Evolutionary conservation across 495 filamentous ascomycete species (phyloP), one percentile per base, ranked within the genome.

Genomic region (Amorphotheca resinae): DNA sequence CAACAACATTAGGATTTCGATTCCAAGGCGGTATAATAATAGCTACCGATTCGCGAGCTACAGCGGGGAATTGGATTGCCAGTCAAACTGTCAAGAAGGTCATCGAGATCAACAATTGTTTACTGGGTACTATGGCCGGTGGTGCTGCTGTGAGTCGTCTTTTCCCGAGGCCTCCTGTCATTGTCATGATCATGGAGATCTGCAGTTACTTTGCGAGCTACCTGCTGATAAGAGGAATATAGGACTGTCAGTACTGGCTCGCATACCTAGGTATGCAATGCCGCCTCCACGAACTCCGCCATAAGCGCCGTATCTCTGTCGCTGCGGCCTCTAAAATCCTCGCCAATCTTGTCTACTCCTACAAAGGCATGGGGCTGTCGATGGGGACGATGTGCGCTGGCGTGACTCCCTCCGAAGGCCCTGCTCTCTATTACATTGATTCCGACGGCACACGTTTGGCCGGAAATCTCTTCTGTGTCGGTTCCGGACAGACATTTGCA

Each of bases 321-420:
- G 91, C 91, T 26, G 91, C 91, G 20, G 91, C 91, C 33, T 93
- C 84, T 47, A 98, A 98, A 74, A 96, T 98, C 57, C 84, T 98
- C 40, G 83, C 91, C 57, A 98, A 98, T 68, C 74, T 98, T 51
- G 87, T 94, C 54, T 98, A 96, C 72, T 75, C 77, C 45, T 98
- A 98, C 76, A 98, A 98, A 68, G 88, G 88, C 55, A 89, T 88
- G 79, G 91, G 91, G 22, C 65, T 98, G 53, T 87, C 82, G 55
- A 96, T 98, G 91, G 91, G 91, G 44, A 98, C 91, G 45, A 98
- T 98, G 91, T 89, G 89, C 67, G 87, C 89, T 48, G 91, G 91
- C 53, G 93, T 98, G 38, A 98, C 91, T 39, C 81, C 85, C 38
- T 82, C 87, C 64, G 91, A 98, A 72, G 91, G 91, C 1, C 89